A percentile compares a stretch with the other conserved stretches of the same genome.
These are phyloP conservation scores for Boletus pseudopeckii DNA, from an alignment of 768 basidiomycete species.

Conservation along the genomic window DNA sequence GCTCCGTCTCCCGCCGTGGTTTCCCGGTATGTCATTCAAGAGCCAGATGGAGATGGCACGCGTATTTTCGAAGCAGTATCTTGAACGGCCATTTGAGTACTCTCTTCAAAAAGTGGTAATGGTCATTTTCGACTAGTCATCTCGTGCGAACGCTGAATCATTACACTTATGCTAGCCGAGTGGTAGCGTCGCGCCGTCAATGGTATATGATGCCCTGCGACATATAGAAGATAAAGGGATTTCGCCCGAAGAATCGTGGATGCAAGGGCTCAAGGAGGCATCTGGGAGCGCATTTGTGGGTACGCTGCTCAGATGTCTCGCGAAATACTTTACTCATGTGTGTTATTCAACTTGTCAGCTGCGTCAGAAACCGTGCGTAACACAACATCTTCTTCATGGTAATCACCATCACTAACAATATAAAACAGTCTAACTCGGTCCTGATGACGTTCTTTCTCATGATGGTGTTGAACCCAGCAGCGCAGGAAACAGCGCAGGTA, in stretches of 20 bases:
- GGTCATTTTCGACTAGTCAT: not conserved
- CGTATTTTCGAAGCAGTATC: not conserved
- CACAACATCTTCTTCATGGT: no score
- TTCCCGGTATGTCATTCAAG: slow-evolving; percentile 5
- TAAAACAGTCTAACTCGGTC: not conserved
- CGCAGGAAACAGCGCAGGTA: slow-evolving; percentile 2
- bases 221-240: not conserved
- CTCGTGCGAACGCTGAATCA: no score
- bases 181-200: not conserved
- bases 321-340: not conserved
- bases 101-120: not conserved
- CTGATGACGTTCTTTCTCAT: slow-evolving; percentile 11
- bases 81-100: slow-evolving; percentile 3
- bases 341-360: not conserved
- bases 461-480: slow-evolving; percentile 7
- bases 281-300: slow-evolving; percentile 5
- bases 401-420: not conserved
- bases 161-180: no score
- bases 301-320: not conserved
- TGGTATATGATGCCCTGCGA: slow-evolving; percentile 4
- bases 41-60: not conserved
- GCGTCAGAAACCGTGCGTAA: slow-evolving; percentile 6
- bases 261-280: not conserved
- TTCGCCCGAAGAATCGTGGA: not conserved
- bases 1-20: slow-evolving; percentile 3